A percentile compares a stretch with the other conserved stretches of the same genome.
These are phyloP conservation scores for Sequoiadendron giganteum DNA, from an alignment of 75 land plant species.

Conservation along the genomic window DNA sequence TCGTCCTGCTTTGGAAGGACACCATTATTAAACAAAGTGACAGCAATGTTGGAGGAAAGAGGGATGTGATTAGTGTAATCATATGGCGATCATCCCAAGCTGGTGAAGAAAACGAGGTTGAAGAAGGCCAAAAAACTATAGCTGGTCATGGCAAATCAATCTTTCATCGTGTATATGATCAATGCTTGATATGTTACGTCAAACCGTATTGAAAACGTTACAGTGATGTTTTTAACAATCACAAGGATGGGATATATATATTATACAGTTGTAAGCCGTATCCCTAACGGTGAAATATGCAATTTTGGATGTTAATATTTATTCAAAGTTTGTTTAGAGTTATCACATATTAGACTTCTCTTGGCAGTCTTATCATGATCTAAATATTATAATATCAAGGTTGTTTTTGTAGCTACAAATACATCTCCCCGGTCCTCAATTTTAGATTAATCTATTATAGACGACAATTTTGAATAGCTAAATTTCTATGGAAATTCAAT, in stretches of 20 bases:
- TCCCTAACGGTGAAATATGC: neutral
- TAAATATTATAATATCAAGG: too few relatives aligned
- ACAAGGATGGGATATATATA: neutral
- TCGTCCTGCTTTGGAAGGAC: neutral
- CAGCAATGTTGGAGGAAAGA: neutral
- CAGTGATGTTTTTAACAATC: neutral
- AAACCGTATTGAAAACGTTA: neutral
- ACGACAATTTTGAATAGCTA: neutral
- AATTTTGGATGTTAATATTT: too few relatives aligned
- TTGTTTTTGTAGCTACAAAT: neutral
- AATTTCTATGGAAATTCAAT: neutral
- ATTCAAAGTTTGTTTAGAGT: too few relatives aligned
- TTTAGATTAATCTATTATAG: neutral
- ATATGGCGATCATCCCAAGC: conserved; percentile 1
- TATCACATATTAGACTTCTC: too few relatives aligned
- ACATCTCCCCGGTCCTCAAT: neutral
- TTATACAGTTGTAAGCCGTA: neutral
- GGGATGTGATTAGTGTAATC: neutral
- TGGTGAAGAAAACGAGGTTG: neutral
- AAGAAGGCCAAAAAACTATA: neutral
- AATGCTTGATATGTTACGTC: neutral
- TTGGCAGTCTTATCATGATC: too few relatives aligned
- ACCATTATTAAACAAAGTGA: neutral
- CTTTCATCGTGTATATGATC: neutral
- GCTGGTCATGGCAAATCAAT: neutral